These are phyloP conservation scores for Lentinula novae-zelandiae DNA, from an alignment of 1,284 basidiomycete species.

Conservation along the genomic window DNA sequence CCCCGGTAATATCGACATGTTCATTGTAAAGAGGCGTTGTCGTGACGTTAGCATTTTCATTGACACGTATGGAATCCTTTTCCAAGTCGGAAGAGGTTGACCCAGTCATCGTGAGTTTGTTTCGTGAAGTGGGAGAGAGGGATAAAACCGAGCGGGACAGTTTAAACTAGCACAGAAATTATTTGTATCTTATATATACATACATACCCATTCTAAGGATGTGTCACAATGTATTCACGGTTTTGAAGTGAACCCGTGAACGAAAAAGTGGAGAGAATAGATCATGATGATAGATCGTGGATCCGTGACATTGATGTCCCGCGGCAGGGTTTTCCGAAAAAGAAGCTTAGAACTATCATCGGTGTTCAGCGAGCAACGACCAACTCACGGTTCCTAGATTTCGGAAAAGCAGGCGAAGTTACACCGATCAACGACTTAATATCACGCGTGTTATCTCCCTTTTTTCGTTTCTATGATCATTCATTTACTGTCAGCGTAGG, in stretches of 20 bases:
- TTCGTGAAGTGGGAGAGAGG: not conserved
- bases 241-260: not conserved
- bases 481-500: too few relatives aligned
- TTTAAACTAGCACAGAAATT: not conserved
- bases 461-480: too few relatives aligned
- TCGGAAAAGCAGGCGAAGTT: too few relatives aligned
- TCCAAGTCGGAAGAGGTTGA: conserved; percentile 6
- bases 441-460: too few relatives aligned
- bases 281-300: not conserved
- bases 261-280: not conserved
- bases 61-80: conserved; percentile 9
- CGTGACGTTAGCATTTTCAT: conserved; percentile 3
- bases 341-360: not conserved
- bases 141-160: not conserved
- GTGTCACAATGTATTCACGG: not conserved
- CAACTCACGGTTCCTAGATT: too few relatives aligned
- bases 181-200: not conserved
- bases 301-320: not conserved
- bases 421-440: too few relatives aligned
- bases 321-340: not conserved
- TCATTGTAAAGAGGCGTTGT: conserved; percentile 39
- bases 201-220: not conserved
- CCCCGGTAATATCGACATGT: conserved; percentile 46
- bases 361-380: too few relatives aligned
- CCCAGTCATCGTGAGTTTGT: not conserved